Conservation (phyloP, 345 rosid species). For the Viola odorata region DNA sequence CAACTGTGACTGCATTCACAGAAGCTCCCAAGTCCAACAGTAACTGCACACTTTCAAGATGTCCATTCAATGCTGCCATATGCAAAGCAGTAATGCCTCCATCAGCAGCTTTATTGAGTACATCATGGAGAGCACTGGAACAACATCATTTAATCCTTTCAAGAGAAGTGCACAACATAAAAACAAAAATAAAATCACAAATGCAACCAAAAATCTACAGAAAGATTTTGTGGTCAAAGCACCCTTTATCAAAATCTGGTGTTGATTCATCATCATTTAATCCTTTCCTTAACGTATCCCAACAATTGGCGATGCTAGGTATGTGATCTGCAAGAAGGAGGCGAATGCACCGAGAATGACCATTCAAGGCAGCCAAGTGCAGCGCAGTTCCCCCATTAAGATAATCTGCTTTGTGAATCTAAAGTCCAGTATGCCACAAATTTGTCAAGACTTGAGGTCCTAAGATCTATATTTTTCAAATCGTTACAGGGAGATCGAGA, state of each 20-base stretch:
- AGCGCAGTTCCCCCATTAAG: constrained; percentile 95
- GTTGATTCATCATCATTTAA: constrained; percentile 25
- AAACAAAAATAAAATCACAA: background rate
- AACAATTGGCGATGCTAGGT: constrained; percentile 59
- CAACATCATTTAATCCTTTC: too few species aligned
- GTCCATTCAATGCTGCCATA: constrained; percentile 91
- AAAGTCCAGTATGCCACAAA: constrained; percentile 13
- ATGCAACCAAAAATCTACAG: background rate
- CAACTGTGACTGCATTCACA: constrained; percentile 61
- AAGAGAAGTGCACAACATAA: constrained; percentile 10
- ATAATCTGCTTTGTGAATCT: constrained; percentile 92
- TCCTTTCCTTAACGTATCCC: constrained; percentile 43
- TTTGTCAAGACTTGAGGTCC: constrained; percentile 16
- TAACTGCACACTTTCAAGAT: constrained; percentile 69
- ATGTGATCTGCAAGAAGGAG: constrained; percentile 83
- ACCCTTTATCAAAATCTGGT: constrained; percentile 59
- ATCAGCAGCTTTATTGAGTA: constrained; percentile 81
- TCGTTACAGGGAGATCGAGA: background rate
- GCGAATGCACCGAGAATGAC: constrained; percentile 79
- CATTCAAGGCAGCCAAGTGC: constrained; percentile 89
- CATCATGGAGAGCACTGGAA: constrained; percentile 52
- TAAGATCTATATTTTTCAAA: background rate
- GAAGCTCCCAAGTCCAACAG: constrained; percentile 91
- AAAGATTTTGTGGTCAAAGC: constrained; percentile 3
- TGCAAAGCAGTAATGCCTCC: constrained; percentile 94